Evolutionary conservation across 495 filamentous ascomycete species (phyloP).

Genomic region (Xanthoparmelia taractica): DNA sequence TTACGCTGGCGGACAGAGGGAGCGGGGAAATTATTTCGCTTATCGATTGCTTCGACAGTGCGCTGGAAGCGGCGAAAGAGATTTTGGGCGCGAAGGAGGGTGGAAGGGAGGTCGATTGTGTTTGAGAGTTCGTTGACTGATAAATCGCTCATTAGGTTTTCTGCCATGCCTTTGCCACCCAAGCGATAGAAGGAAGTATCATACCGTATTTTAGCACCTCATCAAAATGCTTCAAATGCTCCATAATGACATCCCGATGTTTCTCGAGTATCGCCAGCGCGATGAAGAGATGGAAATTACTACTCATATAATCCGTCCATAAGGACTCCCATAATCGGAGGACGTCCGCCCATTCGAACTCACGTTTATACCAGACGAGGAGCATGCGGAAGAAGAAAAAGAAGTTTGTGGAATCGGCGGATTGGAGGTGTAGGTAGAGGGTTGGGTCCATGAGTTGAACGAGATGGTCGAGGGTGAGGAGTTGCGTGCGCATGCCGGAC

Average conservation of each 20-base stretch:
- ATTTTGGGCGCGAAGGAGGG: constrained; percentile 76
- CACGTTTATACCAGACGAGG: constrained; percentile 96
- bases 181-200: constrained; percentile 26
- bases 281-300: constrained; percentile 89
- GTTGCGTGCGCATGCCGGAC: constrained; percentile 86
- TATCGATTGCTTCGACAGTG: constrained; percentile 78
- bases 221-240: constrained; percentile 88
- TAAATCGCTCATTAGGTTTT: not conserved
- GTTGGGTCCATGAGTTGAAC: constrained; percentile 95
- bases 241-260: constrained; percentile 89
- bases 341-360: constrained; percentile 83
- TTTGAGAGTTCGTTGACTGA: constrained; percentile 88
- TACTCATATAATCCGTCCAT: constrained; percentile 87
- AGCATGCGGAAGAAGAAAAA: constrained; percentile 99
- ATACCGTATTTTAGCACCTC: constrained; percentile 93
- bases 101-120: constrained; percentile 80
- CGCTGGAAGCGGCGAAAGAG: constrained; percentile 84
- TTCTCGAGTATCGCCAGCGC: constrained; percentile 93
- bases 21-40: constrained; percentile 73
- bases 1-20: constrained; percentile 49
- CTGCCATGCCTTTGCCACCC: not conserved
- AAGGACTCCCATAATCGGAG: constrained; percentile 85
- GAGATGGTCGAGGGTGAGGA: constrained; percentile 83
- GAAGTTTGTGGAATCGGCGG: constrained; percentile 91
- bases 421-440: constrained; percentile 82